Evolutionary conservation across 805 yeast genomes (phyloP).

Genomic region (Yarrowia sp.): DNA sequence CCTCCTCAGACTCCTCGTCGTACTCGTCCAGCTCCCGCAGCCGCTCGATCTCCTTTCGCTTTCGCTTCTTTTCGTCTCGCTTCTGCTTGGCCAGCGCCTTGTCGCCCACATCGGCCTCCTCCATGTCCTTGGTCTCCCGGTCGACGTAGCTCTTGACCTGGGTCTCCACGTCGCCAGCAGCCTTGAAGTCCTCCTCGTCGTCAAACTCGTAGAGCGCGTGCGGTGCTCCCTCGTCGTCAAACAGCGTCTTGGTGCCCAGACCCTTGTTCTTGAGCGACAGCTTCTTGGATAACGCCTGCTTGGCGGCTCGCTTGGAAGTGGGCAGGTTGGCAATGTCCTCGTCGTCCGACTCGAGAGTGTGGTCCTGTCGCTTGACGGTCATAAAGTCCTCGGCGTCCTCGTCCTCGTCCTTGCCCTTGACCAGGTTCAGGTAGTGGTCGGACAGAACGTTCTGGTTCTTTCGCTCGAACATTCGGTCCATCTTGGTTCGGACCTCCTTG

Average conservation of each 20-base stretch:
- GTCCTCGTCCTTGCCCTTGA: conserved; percentile 47
- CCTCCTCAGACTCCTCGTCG: conserved; percentile 28
- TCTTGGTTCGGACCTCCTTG: conserved; percentile 70
- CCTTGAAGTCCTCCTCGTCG: conserved; percentile 81
- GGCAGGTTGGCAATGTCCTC: conserved; percentile 46
- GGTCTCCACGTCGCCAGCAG: conserved; percentile 60
- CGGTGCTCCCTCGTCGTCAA: conserved; percentile 92
- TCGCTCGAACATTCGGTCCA: conserved; percentile 94
- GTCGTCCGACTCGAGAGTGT: conserved; percentile 56
- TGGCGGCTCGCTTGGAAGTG: conserved; percentile 78
- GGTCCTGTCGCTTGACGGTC: conserved; percentile 74
- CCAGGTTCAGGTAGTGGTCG: conserved; percentile 79
- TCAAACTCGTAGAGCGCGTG: conserved; percentile 90
- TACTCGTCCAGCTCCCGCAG: conserved; percentile 35
- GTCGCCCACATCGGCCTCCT: conserved; percentile 69
- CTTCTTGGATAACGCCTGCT: conserved; percentile 85
- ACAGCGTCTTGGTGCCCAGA: conserved; percentile 71
- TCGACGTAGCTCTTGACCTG: conserved; percentile 68
- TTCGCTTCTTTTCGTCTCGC: conserved; percentile 82
- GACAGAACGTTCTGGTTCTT: conserved; percentile 88
- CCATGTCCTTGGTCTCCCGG: conserved; percentile 69
- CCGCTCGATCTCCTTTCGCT: conserved; percentile 67
- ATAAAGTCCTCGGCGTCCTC: conserved; percentile 71
- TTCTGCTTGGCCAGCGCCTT: conserved; percentile 73
- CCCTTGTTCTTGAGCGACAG: conserved; percentile 59